Percentiles rank a stretch among this genome's conserved stretches.
Conservation (phyloP, 371 early-diverging fungal species). For the Mortierella sp. region DNA sequence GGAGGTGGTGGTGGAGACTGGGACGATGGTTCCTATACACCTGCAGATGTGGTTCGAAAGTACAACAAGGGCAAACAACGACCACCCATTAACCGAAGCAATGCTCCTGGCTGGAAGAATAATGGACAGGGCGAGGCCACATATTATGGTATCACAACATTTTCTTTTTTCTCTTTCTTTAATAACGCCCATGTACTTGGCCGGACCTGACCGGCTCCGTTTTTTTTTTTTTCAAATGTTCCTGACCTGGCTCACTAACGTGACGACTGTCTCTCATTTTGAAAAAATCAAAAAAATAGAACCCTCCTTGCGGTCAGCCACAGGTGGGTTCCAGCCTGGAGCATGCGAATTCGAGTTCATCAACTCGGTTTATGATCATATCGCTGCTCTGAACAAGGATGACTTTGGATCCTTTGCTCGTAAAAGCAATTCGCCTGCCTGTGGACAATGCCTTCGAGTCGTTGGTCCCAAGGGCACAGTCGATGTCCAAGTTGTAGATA, state of each 20-base stretch:
- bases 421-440: slow-evolving; percentile 59
- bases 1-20: slow-evolving; percentile 14
- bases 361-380: slow-evolving; percentile 35
- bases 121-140: slow-evolving; percentile 57
- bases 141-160: slow-evolving; percentile 46
- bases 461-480: slow-evolving; percentile 60
- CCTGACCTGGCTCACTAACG: neutral
- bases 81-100: slow-evolving; percentile 35
- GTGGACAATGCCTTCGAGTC: slow-evolving; percentile 61
- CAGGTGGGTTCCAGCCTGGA: slow-evolving; percentile 41
- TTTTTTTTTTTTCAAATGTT: neutral
- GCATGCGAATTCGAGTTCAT: slow-evolving; percentile 51
- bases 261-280: neutral
- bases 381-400: slow-evolving; percentile 44
- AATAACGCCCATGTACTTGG: neutral
- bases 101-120: slow-evolving; percentile 34
- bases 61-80: slow-evolving; percentile 24
- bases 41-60: slow-evolving; percentile 23
- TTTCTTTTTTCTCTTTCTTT: neutral
- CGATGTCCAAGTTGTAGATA: slow-evolving; percentile 65
- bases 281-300: slow-evolving; percentile 30
- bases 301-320: neutral
- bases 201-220: neutral
- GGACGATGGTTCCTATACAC: slow-evolving; percentile 4
- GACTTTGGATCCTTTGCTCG: slow-evolving; percentile 44